Percentiles rank a stretch among this genome's conserved stretches.
Evolutionary conservation across 345 rosid species (phyloP).

Genomic region (Litchi chinensis): DNA sequence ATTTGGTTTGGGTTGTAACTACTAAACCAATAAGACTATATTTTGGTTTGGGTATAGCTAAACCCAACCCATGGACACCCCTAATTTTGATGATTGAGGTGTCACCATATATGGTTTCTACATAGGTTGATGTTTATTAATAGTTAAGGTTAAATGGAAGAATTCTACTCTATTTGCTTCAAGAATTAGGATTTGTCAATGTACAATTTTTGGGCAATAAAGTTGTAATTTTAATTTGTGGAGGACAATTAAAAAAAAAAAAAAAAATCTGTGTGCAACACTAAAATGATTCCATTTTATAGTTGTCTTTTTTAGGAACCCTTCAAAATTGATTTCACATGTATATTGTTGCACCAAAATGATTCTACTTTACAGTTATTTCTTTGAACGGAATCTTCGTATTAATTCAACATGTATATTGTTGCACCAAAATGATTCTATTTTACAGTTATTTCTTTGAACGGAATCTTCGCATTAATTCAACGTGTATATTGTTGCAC

Average conservation of each 20-base stretch:
- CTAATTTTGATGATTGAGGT: too few relatives aligned
- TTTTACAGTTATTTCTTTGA: too few relatives aligned
- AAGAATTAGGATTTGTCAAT: slow-evolving; percentile 11
- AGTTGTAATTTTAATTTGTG: not conserved
- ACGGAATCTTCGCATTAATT: not conserved
- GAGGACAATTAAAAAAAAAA: too few relatives aligned
- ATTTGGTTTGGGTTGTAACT: too few relatives aligned
- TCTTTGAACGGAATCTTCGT: not conserved
- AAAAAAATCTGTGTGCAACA: not conserved
- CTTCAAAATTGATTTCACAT: too few relatives aligned
- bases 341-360: too few relatives aligned
- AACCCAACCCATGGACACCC: too few relatives aligned
- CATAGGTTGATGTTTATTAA: not conserved
- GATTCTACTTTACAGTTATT: too few relatives aligned
- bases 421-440: too few relatives aligned
- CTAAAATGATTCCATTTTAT: not conserved
- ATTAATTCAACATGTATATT: too few relatives aligned
- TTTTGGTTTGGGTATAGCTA: not conserved
- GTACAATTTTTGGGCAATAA: not conserved
- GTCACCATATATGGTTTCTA: not conserved
- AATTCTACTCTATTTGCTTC: not conserved
- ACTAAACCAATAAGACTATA: too few relatives aligned
- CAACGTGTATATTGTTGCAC: too few relatives aligned
- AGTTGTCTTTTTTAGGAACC: not conserved
- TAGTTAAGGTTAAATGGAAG: not conserved